Evolutionary conservation across 441 rosid species (phyloP).

Genomic region (Populus hybrid): DNA sequence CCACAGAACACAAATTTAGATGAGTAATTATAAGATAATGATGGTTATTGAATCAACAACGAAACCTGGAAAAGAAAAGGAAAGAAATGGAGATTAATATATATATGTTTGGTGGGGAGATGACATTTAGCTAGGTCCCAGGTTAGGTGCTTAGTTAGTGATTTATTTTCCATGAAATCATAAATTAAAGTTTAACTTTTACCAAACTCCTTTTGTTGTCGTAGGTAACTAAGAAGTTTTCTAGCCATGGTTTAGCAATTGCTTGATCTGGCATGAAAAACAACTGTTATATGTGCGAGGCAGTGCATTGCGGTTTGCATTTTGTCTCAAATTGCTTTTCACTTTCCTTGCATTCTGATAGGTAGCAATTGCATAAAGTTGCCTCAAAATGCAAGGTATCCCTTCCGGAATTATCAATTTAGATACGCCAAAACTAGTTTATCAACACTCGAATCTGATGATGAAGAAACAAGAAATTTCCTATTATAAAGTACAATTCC

Average conservation of each 20-base stretch:
- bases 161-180: background rate
- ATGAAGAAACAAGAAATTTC: background rate
- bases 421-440: too few species aligned
- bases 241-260: too few species aligned
- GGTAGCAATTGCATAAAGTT: too few species aligned
- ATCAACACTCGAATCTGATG: background rate
- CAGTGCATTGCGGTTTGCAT: too few species aligned
- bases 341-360: too few species aligned
- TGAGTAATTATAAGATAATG: constrained; percentile 4
- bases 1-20: background rate
- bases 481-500: background rate
- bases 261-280: too few species aligned
- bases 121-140: background rate
- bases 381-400: too few species aligned
- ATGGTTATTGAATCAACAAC: background rate
- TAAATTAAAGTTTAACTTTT: background rate
- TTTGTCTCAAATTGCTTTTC: too few species aligned
- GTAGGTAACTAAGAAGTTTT: background rate
- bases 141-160: background rate
- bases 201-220: background rate
- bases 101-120: background rate
- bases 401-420: too few species aligned
- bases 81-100: too few species aligned
- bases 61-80: too few species aligned
- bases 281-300: too few species aligned